A percentile compares a stretch with the other conserved stretches of the same genome.
Conservation (phyloP, 2,329 filamentous ascomycete species). For the Mycosphaerella arachidis region DNA sequence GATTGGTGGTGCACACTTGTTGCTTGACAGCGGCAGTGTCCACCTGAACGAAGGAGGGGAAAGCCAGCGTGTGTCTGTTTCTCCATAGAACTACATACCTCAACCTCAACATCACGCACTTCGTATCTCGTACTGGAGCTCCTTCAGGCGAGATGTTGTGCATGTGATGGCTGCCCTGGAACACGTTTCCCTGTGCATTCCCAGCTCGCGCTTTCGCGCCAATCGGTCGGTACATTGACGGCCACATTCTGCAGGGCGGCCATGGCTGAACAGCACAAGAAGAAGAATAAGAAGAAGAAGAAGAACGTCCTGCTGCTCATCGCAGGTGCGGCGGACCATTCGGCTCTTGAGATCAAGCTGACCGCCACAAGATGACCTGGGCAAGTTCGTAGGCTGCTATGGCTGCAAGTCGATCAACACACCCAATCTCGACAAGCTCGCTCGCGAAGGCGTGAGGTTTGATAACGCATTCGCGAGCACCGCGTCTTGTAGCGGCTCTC, state of each 20-base stretch:
- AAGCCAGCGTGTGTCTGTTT: no score
- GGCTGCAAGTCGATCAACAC: conserved; percentile 31
- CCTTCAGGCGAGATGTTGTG: no score
- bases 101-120: no score
- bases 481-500: conserved; percentile 47
- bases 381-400: conserved; percentile 38
- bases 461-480: conserved; percentile 43
- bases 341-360: not conserved
- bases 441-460: conserved; percentile 37
- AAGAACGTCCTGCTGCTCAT: conserved; percentile 37
- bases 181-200: not conserved
- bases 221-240: not conserved
- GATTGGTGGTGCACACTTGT: not conserved
- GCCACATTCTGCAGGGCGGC: not conserved
- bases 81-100: no score
- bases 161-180: no score
- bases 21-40: not conserved
- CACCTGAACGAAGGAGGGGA: no score
- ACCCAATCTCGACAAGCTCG: conserved; percentile 42
- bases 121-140: no score
- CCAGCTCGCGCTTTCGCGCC: not conserved
- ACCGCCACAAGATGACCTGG: conserved; percentile 38
- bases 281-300: conserved; percentile 21
- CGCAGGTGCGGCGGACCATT: conserved; percentile 21
- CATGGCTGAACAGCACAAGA: conserved; percentile 1